phyloP scores from a whole-genome alignment of 495 filamentous ascomycete species.

The Aspergillus homomorphus region DNA sequence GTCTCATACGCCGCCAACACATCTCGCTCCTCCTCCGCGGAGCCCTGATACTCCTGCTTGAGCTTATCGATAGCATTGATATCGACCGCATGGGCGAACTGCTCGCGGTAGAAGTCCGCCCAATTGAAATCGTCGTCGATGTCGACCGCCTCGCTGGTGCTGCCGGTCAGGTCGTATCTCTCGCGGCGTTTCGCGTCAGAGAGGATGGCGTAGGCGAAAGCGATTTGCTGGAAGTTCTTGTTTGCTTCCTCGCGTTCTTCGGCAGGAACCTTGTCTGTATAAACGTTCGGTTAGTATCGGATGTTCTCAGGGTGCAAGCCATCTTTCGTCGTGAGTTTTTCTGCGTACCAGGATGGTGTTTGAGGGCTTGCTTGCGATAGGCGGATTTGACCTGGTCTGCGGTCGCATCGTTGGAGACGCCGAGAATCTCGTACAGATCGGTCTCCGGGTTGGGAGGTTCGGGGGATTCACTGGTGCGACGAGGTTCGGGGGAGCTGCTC shows the following conservation, averaged over 20 bases:
- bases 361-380: conserved; percentile 83
- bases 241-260: conserved; percentile 67
- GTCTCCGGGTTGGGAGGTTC: conserved; percentile 51
- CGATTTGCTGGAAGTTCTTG: conserved; percentile 79
- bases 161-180: conserved; percentile 86
- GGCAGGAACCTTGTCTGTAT: conserved; percentile 67
- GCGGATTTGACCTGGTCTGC: conserved; percentile 89
- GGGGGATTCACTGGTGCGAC: conserved; percentile 9
- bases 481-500: no score
- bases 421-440: conserved; percentile 88
- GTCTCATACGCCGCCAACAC: conserved; percentile 71
- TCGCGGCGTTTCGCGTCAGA: conserved; percentile 73
- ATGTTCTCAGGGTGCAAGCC: not conserved
- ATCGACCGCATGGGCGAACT: conserved; percentile 70
- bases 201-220: conserved; percentile 90
- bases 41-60: conserved; percentile 74
- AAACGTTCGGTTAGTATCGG: conserved; percentile 1
- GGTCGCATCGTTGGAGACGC: conserved; percentile 61
- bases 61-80: conserved; percentile 68
- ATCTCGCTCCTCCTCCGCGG: conserved; percentile 76
- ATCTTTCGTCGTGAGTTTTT: not conserved
- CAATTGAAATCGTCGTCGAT: conserved; percentile 83
- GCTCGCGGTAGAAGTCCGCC: conserved; percentile 79
- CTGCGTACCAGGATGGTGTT: conserved; percentile 81
- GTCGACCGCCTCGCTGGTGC: conserved; percentile 73